Evolutionary conservation across 1,284 basidiomycete genomes (phyloP), one percentile per base, ranked within the genome.

Genomic region (Tilletia horrida): DNA sequence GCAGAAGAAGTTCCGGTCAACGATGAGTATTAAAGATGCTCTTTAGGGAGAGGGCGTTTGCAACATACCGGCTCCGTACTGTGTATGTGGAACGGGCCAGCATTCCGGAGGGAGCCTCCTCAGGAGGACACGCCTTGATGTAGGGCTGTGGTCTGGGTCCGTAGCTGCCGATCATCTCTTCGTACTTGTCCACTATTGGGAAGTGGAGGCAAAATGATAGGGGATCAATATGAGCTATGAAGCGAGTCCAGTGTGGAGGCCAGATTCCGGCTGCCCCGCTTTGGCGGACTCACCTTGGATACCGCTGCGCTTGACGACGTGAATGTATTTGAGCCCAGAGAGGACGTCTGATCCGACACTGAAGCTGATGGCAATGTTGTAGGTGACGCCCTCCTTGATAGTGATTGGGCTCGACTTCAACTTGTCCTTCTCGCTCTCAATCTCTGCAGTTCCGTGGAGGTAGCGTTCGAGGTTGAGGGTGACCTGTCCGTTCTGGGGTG

Each of bases 101-200:
- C 84, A 90, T 84, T n/a, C 92, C 92, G 63, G 77, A 80, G 16
- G 82, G 82, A 45, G 82, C 82, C 50, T 83, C 81, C 50, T 81
- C 82, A 1, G 81, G 75, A 4, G 79, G 81, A 70, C 83, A 83
- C 9, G 75, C 72, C 75, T 86, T 85, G 64, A 75, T 73, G 69
- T 82, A 81, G 3, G 80, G 75, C 69, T 80, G 76, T 27, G 66
- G 62, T 40, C 76, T 73, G 1, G 82, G 78, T 6, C 90, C 89
- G 81, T 91, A 94, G 1, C 91, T 92, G 31, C 92, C 92, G 43
- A 93, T 86, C 92, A 94, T 94, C 78, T 91, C 87, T 76, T 93
- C 91, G 78, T 92, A 82, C 82, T 90, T 92, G 82, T 92, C 92
- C 74, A 93, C 91, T 91, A 76, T 48, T 25, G 6, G 16, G 44